Percentiles rank a stretch among this genome's conserved stretches.
These are phyloP conservation scores for Zostera marina DNA, from an alignment of 116 monocot genomes.

Conservation along the genomic window DNA sequence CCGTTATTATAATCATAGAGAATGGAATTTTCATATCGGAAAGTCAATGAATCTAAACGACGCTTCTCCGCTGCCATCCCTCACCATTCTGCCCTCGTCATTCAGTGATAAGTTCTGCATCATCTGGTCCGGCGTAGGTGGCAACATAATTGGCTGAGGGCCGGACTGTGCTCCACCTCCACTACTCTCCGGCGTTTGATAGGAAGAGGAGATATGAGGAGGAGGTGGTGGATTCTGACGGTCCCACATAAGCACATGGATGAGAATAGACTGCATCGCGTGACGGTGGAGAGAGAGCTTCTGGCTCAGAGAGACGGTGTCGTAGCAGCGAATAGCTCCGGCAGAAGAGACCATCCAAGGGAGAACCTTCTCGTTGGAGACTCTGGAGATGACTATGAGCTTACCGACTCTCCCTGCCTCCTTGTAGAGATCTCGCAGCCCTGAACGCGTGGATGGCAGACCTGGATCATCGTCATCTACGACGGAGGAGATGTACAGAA, in stretches of 20 bases:
- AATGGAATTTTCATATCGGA: background rate
- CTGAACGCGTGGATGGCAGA: slow-evolving; percentile 47
- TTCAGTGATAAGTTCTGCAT: slow-evolving; percentile 1
- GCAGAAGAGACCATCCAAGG: slow-evolving; percentile 73
- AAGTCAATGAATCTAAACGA: slow-evolving; percentile 24
- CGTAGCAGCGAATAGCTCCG: slow-evolving; percentile 63
- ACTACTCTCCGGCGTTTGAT: background rate
- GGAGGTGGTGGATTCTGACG: slow-evolving; percentile 4
- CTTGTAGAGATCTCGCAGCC: slow-evolving; percentile 39
- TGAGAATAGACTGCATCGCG: slow-evolving; percentile 36
- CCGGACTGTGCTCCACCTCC: background rate
- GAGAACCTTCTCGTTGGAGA: slow-evolving; percentile 61
- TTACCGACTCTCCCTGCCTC: slow-evolving; percentile 38
- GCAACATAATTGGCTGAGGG: background rate
- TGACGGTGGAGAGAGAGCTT: slow-evolving; percentile 79
- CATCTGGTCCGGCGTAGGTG: slow-evolving; percentile 8
- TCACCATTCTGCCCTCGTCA: slow-evolving; percentile 8
- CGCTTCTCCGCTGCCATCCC: slow-evolving; percentile 7
- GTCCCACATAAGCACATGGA: slow-evolving; percentile 75
- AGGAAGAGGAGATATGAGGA: background rate
- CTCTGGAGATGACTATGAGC: slow-evolving; percentile 48
- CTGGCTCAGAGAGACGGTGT: slow-evolving; percentile 81
- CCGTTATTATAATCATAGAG: too few species aligned
- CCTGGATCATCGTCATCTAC: slow-evolving; percentile 33
- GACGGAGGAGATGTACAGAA: slow-evolving; percentile 67